Conservation (phyloP, 441 rosid genomes). For the Euphorbia neoarborescens region DNA sequence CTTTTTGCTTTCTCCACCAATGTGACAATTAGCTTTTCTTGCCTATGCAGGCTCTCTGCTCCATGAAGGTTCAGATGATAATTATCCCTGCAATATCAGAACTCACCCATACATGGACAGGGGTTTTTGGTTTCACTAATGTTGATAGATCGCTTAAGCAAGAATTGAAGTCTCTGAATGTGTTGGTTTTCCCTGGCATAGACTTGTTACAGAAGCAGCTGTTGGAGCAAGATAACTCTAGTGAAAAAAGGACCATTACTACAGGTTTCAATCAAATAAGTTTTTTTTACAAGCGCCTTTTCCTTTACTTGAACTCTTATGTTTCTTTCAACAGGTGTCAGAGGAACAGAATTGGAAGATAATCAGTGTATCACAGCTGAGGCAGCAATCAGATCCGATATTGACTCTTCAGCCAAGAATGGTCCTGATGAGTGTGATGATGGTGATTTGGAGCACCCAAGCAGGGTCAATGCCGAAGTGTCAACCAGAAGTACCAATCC, state of each 20-base stretch:
- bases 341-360: constrained; percentile 22
- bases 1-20: constrained; percentile 3
- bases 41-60: constrained; percentile 49
- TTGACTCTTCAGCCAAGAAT: constrained; percentile 30
- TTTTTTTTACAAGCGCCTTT: constrained; percentile 10
- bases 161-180: constrained; percentile 67
- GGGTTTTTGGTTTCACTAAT: constrained; percentile 66
- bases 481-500: constrained; percentile 27
- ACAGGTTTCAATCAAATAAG: constrained; percentile 27
- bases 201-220: constrained; percentile 82
- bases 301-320: constrained; percentile 2
- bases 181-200: constrained; percentile 82
- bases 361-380: constrained; percentile 19
- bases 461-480: constrained; percentile 23
- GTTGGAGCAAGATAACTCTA: constrained; percentile 30
- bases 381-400: constrained; percentile 30
- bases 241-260: constrained; percentile 20
- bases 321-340: constrained; percentile 22
- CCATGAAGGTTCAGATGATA: constrained; percentile 68
- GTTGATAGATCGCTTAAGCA: constrained; percentile 50
- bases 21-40: constrained; percentile 11
- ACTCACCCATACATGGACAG: constrained; percentile 83
- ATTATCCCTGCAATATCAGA: constrained; percentile 91
- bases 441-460: constrained; percentile 22
- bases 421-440: constrained; percentile 26